Conservation (phyloP, 1,139 yeast species). For the Suhomyces guaymorum region DNA sequence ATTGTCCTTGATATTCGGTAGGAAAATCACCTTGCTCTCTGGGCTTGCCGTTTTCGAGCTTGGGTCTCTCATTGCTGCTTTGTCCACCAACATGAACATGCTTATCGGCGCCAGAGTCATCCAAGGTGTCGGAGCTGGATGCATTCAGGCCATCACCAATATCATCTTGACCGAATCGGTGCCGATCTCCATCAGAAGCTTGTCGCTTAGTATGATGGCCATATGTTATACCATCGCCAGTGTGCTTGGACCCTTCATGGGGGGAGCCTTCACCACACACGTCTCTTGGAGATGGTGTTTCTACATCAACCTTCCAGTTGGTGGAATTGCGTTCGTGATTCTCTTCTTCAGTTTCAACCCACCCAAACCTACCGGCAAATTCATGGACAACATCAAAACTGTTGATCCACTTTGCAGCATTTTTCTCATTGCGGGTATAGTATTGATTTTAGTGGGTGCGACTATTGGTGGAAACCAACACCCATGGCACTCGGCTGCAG, state of each 20-base stretch:
- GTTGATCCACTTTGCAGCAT: slow-evolving; percentile 21
- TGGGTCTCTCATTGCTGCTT: slow-evolving; percentile 23
- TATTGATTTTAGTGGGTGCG: slow-evolving; percentile 20
- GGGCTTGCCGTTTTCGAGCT: slow-evolving; percentile 24
- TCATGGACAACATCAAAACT: slow-evolving; percentile 9
- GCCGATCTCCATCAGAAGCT: slow-evolving; percentile 22
- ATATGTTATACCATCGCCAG: slow-evolving; percentile 23
- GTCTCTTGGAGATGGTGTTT: slow-evolving; percentile 31
- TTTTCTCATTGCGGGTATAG: slow-evolving; percentile 19
- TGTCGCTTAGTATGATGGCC: slow-evolving; percentile 22
- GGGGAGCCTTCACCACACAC: slow-evolving; percentile 26
- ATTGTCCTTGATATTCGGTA: slow-evolving; percentile 24
- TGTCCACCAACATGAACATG: slow-evolving; percentile 23
- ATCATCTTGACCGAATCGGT: slow-evolving; percentile 24
- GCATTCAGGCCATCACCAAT: slow-evolving; percentile 20
- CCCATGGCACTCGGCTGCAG: slow-evolving; percentile 22
- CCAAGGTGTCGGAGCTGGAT: slow-evolving; percentile 28
- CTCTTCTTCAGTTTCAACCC: slow-evolving; percentile 21
- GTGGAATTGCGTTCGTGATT: slow-evolving; percentile 21
- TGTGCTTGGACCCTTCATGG: slow-evolving; percentile 27
- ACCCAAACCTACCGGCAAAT: slow-evolving; percentile 16
- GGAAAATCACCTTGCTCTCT: slow-evolving; percentile 20
- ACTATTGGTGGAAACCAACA: slow-evolving; percentile 22
- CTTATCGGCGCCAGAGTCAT: slow-evolving; percentile 26
- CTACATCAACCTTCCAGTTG: slow-evolving; percentile 28